phyloP scores from a whole-genome alignment of 108 stramenopile genomes.

The Cyclotella baltica region DNA sequence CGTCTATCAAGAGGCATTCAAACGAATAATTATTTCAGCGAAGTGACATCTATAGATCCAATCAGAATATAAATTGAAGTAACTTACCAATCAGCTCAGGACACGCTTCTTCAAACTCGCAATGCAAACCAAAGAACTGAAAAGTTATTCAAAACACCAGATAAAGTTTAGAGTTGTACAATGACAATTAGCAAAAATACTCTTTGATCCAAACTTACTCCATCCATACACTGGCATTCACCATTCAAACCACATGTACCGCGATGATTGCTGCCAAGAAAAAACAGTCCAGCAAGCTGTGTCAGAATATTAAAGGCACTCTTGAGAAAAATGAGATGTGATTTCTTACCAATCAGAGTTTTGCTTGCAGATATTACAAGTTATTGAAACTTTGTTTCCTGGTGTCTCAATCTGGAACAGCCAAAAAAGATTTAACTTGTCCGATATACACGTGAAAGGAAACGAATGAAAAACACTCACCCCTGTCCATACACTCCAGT shows the following conservation, averaged over 20 bases:
- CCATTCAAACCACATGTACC: not conserved
- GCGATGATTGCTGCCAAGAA: not conserved
- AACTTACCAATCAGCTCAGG: not conserved
- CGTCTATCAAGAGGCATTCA: not conserved
- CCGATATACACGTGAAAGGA: not conserved
- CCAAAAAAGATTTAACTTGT: not conserved
- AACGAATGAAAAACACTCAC: not conserved
- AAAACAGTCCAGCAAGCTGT: not conserved
- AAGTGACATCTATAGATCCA: not conserved
- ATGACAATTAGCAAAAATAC: not conserved
- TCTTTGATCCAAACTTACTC: not conserved
- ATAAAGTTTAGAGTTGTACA: not conserved
- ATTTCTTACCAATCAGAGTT: constrained; percentile 6
- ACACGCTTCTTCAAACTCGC: constrained; percentile 20
- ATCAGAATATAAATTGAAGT: not conserved
- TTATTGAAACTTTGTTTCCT: constrained; percentile 5
- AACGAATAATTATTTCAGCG: not conserved
- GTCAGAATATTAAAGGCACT: not conserved
- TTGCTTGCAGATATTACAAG: not conserved
- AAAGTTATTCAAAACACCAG: not conserved
- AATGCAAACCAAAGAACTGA: constrained; percentile 3
- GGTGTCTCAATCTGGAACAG: not conserved
- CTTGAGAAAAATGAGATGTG: not conserved
- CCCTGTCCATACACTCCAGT: constrained; percentile 17
- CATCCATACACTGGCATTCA: not conserved